These are phyloP conservation scores for Arbutus unedo DNA, from an alignment of 148 eudicot genomes.

Conservation along the genomic window DNA sequence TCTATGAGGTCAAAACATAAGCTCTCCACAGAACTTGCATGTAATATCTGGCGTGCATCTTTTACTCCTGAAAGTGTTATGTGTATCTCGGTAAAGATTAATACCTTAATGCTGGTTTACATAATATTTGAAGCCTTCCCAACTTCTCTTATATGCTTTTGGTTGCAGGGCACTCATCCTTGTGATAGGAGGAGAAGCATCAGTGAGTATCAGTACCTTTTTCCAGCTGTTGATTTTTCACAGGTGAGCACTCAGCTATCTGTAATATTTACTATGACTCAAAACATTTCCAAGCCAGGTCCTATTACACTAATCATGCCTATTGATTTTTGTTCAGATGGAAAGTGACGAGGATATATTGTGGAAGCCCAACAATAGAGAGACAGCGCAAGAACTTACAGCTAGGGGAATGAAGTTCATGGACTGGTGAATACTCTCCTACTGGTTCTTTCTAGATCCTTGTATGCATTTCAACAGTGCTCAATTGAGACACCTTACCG, in stretches of 20 bases:
- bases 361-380: constrained; percentile 84
- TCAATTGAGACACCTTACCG: background rate
- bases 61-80: background rate
- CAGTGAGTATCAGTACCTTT: constrained; percentile 66
- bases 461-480: background rate
- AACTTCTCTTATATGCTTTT: constrained; percentile 19
- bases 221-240: constrained; percentile 91
- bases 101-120: background rate
- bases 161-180: constrained; percentile 87
- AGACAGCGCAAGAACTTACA: constrained; percentile 80
- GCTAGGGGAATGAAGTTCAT: constrained; percentile 75
- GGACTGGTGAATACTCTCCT: constrained; percentile 54
- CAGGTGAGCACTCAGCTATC: constrained; percentile 41
- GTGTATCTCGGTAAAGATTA: background rate
- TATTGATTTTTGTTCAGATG: constrained; percentile 41
- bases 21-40: background rate
- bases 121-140: background rate
- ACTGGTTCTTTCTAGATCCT: constrained; percentile 12
- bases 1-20: background rate
- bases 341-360: constrained; percentile 78
- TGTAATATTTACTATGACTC: background rate
- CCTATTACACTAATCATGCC: background rate
- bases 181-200: constrained; percentile 85
- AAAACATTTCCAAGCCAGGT: background rate
- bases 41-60: constrained; percentile 4